Evolutionary conservation across 441 rosid species (phyloP), one percentile per base, ranked within the genome.

Genomic region (Adansonia gregorii): DNA sequence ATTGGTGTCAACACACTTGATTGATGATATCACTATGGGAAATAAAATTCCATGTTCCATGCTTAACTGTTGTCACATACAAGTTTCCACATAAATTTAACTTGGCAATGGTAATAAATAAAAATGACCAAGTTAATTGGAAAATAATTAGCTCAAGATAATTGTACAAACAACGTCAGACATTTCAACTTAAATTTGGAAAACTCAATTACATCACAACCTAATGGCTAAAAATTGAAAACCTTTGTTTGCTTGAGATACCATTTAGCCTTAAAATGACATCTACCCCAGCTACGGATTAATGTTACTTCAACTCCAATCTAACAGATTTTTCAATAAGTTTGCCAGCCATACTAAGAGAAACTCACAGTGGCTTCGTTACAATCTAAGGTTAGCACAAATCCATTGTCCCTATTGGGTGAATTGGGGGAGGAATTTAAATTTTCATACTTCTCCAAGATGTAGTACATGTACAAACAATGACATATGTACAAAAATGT

Each of bases 401-500:
- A 60, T 86, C 83, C 81, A 51, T 49, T n/a, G 75, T 79, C 79
- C 83, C 73, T 60, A 31, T 14, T 14, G 51, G 77, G 79, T 69
- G 71, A 67, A 74, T 31, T 35, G 41, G n/a, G n/a, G 80, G 58
- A 45, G 54, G 72, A 72, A 61, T 78, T 60, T 64, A 22, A 71
- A 76, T 75, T 76, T 78, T 77, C 80, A 76, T 72, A 71, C 66
- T 58, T 73, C 78, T 72, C 78, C 68, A 61, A 72, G 75, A 11
- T 72, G 55, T 65, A 39, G 78, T 80, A 80, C 85, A 81, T 89
- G 81, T 89, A 89, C 92, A 90, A 35, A 90, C 92, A 90, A 86
- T 91, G 4, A 89, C 81, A 84, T 82, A 88, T 95, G 83, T 91
- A 90, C 95, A 91, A 82, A 76, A 83, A 80, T 85, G 79, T 78